These are phyloP conservation scores for Cryptosporidium baileyi DNA, from an alignment of 169 alveolate species.

Conservation along the genomic window DNA sequence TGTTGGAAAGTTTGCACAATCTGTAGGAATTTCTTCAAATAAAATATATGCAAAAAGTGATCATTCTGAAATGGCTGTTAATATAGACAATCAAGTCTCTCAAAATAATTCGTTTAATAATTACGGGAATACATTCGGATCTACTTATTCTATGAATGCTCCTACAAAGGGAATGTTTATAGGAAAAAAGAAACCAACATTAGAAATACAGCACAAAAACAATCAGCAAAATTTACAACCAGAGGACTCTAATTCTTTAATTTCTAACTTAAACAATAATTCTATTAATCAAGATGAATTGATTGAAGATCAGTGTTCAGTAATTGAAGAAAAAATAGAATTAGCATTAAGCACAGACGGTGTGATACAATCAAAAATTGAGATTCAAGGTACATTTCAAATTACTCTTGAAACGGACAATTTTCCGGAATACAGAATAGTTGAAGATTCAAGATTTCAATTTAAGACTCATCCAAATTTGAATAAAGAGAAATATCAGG, in stretches of 20 bases:
- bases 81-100: neutral
- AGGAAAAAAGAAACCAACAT: conserved; percentile 73
- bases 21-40: conserved; percentile 20
- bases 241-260: neutral
- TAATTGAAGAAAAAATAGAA: conserved; percentile 72
- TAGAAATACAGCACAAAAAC: conserved; percentile 44
- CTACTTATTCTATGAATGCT: conserved; percentile 52
- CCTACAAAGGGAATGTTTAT: conserved; percentile 76
- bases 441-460: conserved; percentile 51
- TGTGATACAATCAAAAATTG: conserved; percentile 11
- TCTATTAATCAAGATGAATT: neutral
- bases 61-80: neutral
- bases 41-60: neutral
- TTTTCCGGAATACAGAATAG: conserved; percentile 40
- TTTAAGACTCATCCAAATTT: conserved; percentile 64
- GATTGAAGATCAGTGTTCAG: conserved; percentile 68
- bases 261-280: neutral
- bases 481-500: conserved; percentile 31
- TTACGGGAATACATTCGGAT: neutral
- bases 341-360: conserved; percentile 73
- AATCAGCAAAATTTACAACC: neutral
- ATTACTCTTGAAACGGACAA: neutral
- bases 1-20: conserved; percentile 37
- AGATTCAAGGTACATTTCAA: conserved; percentile 60
- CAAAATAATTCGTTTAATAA: neutral